Evolutionary conservation across 768 basidiomycete species (phyloP), one percentile per base, ranked within the genome.

Genomic region (Glaciozyma antarctica): DNA sequence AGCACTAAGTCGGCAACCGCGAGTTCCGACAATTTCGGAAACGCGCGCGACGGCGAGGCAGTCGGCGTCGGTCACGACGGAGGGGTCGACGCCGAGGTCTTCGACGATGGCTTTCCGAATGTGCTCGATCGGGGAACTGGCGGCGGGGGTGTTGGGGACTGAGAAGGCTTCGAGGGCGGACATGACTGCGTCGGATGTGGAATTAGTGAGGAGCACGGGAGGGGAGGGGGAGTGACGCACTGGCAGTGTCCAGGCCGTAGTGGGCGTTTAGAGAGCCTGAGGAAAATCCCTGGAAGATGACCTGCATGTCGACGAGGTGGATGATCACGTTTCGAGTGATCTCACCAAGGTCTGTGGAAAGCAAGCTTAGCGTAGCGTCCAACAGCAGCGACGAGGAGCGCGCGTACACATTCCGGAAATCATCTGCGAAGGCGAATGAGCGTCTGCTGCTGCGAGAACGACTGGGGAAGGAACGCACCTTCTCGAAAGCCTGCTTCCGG

Each of bases 181-280:
- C 72, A 75, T 73, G 59, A 73, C 55, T 64, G 58, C 2, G 7
- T 6, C 41, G 28, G 9, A 32, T 5, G 32, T 9, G 12, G 26
- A 22, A 12, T 48, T 9, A 17, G 56, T 77, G 79, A 69, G 83
- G 80, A 59, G 81, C 73, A 44, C 76, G 73, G 61, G 87, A 86
- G 60, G 81, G 82, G 75, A 91, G 90, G 53, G 92, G 80, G 45
- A 82, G 84, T 56, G 88, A 91, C 81, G 95, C 84, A 63, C 93
- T 81, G n/a, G 91, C 89, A 0, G 93, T 89, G 77, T 99, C 95
- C 64, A 97, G 78, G 1, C 92, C 95, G 78, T 94, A 99, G 72
- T 95, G 94, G 28, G 81, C 82, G 78, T 99, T 98, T 68, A 99
- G 75, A 13, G 75, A 75, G 0, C 78, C 65, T 6, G 89, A 87